Base-by-base conservation (phyloP, 495 filamentous ascomycete species). In the Aspergillus bertholletiae region DNA sequence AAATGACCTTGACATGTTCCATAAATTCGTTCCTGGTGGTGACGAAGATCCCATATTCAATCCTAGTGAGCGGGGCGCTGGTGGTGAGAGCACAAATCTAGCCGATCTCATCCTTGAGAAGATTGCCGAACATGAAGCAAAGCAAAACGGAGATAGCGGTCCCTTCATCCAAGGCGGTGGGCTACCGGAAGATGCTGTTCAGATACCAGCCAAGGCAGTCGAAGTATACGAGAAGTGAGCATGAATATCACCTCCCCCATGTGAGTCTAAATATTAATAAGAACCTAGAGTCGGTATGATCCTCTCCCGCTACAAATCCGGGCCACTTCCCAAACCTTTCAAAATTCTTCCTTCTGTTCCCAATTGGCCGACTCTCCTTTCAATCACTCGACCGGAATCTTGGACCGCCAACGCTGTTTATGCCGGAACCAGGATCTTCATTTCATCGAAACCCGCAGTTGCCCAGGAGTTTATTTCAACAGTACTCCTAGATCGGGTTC, bases 281-380 rank as follows among this genome's bases (percentile, higher is more conserved):
- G 20, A 27, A 49, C 3, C 52, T 22, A 92, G 88, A 71, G 87
- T 96, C 58, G 93, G 91, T 47, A 79, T 90, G 60, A 84, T 97
- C 46, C 81, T 97, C 37, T 92, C 90, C 8, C 83, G 93, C 47
- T 96, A 97, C 73, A 96, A 96, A 66, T 94, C 90, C 9, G 94
- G 94, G 20, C 90, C 90, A 58, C 81, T 97, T 22, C 95, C 94
- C 12, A 97, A 97, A 71, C 93, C 92, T 1, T 95, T 99, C 81
- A 97, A 97, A 71, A 89, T 97, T 55, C 81, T 99, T 27, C 94
- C 95, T 0, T 88, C 90, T 3, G 82, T 97, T 8, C 91, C 91
- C 2, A 84, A 91, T 61, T 96, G 90, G 89, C 88, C 90, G 59
- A 88, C 88, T 18, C 88, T 97, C 39, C 82, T 96, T 58, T 77